Evolutionary conservation across 768 basidiomycete genomes (phyloP), one percentile per base, ranked within the genome.

Genomic region (Mycena olivaceomarginata): DNA sequence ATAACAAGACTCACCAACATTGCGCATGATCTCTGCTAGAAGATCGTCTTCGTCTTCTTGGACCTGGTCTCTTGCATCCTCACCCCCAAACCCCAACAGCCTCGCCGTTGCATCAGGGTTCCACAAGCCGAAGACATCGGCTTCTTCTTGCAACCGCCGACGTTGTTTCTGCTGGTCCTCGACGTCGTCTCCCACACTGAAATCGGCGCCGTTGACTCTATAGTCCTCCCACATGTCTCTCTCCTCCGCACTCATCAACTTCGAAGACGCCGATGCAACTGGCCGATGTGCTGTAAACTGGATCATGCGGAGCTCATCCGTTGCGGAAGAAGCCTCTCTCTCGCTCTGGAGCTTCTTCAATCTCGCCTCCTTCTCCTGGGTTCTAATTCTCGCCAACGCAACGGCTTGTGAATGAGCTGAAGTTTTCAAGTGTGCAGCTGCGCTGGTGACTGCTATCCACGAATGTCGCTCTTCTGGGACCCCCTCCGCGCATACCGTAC

Each of bases 31-130:
- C 20, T 59, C 57, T 22, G 57, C 57, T 22, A 51, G 67, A 4
- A n/a, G 57, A 11, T 60, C 64, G 1, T 66, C 72, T 25, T 73
- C 63, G 13, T 64, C 72, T 8, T 66, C 64, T 31, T 66, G 31
- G 31, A 31, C 37, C 45, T 13, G 43, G n/a, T 31, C 59, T n/a
- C 4, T 22, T 22, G 12, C 25, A 53, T 22, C 41, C 25, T 18
- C 63, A 22, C 53, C 72, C 18, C 63, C 63, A 22, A 73, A 73
- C 39, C 72, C 72, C 63, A 73, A 40, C 39, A 16, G 46, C 48
- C 31, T 31, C 31, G 31, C 31, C 31, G 31, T 31, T 31, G 31
- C 31, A 31, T 31, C 31, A 31, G 31, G 31, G 31, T 31, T 31
- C 31, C 31, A 31, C 31, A 31, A 31, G 31, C 31, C 31, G 31